Evolutionary conservation across 2,329 filamentous ascomycete species (phyloP), one percentile per base, ranked within the genome.

Genomic region (Diaporthe longicolla): DNA sequence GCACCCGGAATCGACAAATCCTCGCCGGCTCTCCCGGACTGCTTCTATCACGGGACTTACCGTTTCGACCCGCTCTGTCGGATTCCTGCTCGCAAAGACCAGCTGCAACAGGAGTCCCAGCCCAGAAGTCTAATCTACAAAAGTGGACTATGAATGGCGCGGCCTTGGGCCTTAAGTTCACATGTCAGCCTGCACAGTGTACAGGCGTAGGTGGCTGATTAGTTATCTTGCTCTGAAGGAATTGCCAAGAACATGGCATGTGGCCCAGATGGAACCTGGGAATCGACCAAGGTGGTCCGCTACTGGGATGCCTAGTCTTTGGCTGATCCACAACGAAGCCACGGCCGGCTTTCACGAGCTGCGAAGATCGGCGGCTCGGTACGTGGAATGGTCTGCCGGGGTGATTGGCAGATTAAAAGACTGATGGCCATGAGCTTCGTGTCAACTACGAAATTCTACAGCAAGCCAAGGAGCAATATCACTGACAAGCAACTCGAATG

Each of bases 341-440:
- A 21, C 29, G 61, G 13, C 21, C 29, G 24, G 26, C 21, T n/a
- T 19, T 50, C 43, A 17, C 29, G 45, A 50, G 61, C 21, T 66
- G 61, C 61, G 61, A 66, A 37, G 61, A 52, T 66, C 61, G 43
- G 61, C 45, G 43, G 61, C 19, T 66, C 40, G 43, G 40, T 40
- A 48, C 19, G 40, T 50, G 10, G 17, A 50, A 35, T 65, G 40
- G n/a, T 24, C 8, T 66, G 5, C 29, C 26, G 24, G 35, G 9
- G 11, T 52, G 29, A n/a, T 37, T 17, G 21, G 61, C 19, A 50
- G 29, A 29, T 32, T 11, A 4, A n/a, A 10, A 24, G 17, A 8
- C 61, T n/a, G 26, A 35, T 48, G 26, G 43, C 26, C 7, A 17
- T 50, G 43, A 29, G 17, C 4, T 50, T 48, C 24, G 29, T 48